Base-by-base conservation (phyloP, 441 rosid genomes). In the Populus hybrid region DNA sequence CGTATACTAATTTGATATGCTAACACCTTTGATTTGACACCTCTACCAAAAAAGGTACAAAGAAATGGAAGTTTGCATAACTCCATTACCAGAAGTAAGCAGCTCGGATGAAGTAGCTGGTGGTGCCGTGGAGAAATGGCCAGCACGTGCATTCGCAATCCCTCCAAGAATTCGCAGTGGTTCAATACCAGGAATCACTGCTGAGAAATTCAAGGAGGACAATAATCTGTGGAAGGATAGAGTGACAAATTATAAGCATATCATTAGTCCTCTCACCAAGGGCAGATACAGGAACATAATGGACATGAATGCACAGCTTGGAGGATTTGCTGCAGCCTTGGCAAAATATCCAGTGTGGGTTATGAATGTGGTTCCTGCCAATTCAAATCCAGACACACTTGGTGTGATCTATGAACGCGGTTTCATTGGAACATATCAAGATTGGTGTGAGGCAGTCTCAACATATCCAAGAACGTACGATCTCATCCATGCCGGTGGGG, bases 401-500 rank as follows among this genome's bases (percentile, higher is more conserved):
- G 85, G 93, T 63, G 92, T 88, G 71, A 83, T 96, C 82, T 96
- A 84, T 65, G 91, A 89, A 78, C 88, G 98, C 65, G 98, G 99
- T 31, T 84, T 96, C 24, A 81, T 83, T 4, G 99, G 98, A 40
- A 83, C 91, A 36, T 96, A 88, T 45, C 99, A 96, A 79, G 94
- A 96, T 79, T 96, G 99, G 99, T 94, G 98, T 73, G 98, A 94
- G 82, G 89, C 99, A 36, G 89, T 96, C 87, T 93, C 99, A 56
- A 94, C 98, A 35, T 96, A 96, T 83, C 98, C 99, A 8, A 94
- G 98, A 73, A 90, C 96, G 1, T 94, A 93, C 6, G 97, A 96
- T 88, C 83, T 96, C 80, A 79, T 96, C 82, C 99, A 94, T 78
- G 94, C 92, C 0, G 77, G 85, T 26, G 92, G 89, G 31, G 81